Evolutionary conservation across 2,329 filamentous ascomycete species (phyloP), one percentile per base, ranked within the genome.

Genomic region (Cercospora beticola): DNA sequence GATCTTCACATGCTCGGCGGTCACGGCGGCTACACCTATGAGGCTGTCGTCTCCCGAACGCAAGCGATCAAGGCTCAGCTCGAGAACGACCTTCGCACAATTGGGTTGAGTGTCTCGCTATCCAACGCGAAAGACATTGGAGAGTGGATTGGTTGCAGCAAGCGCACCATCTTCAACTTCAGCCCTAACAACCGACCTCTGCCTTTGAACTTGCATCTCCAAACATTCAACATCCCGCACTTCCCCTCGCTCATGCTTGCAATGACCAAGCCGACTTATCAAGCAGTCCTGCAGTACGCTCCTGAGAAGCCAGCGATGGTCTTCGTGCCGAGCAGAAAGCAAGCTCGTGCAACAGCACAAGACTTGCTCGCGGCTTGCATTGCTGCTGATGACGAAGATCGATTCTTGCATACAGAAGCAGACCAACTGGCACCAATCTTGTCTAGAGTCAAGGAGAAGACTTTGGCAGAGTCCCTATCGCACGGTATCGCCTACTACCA

Each of bases 141-240:
- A 62, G 95, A 97, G 81, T 99, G 95, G 95, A 93, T 99, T 73
- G 95, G 96, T 73, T 95, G 94, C 7, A 97, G 90, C 80, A 98
- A 97, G 83, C 95, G 99, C 79, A 97, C 95, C 60, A 97, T 97
- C 72, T 99, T 94, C 86, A 99, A 99, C 82, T 99, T 99, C 83
- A 97, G 93, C 75, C 95, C 95, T 2, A 91, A 94, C 76, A 90
- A 94, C 70, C 90, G 96, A 66, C 91, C 93, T 1, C 89, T 97
- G 18, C 94, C 94, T 23, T 83, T 99, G 33, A 94, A 98, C 79
- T 87, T 99, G 67, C 93, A 97, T 78, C 91, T 99, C 59, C 95
- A 99, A 80, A 94, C 94, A 0, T 99, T 95, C 82, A 92, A 90
- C 30, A 97, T 97, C 69, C 93, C 96, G 58, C 96, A 99, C 78